Base-by-base conservation (phyloP, 2,329 filamentous ascomycete species). In the Sporothrix sp. region DNA sequence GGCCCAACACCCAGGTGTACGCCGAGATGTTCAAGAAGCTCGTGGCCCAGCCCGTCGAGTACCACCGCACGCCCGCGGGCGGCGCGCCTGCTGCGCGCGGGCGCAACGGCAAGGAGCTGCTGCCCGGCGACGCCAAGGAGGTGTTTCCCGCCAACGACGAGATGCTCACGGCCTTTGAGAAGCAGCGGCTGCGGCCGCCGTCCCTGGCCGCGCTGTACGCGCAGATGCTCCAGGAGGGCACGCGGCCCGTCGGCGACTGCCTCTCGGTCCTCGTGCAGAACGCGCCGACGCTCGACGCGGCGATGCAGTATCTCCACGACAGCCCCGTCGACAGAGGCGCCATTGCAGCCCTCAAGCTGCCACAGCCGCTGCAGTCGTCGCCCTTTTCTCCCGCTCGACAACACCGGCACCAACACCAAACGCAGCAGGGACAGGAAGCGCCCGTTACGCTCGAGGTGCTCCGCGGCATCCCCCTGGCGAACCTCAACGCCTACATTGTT, bases 101-200 rank as follows among this genome's bases (percentile, higher is more conserved):
- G 28, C 32, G 36, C 9, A 13, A 39, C 27, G 33, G 45, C 37
- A 28, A 44, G 16, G 16, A 46, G 13, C 13, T 71, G 13, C 60
- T 78, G 2, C 79, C 83, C 6, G 84, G 84, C 11, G 83, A 86
- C 57, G 69, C 68, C 35, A 71, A 65, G 54, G 79, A 83, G 59
- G 67, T 74, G 8, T 65, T 73, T 11, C 70, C 76, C 1, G 71
- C 79, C 18, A 66, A 81, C 18, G 72, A 78, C 50, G 66, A 68
- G 63, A 85, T 73, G 63, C 74, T 72, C 59, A 84, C 72, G 52
- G 74, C 81, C n/a, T 78, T 81, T 50, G 84, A 85, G 52, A 78
- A 78, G 56, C 74, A 79, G 35, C 72, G 78, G n/a, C 67, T 80
- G 38, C 68, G 71, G 13, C 78, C 84, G 1, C 85, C 85, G 2